Percentiles rank a stretch among this genome's conserved stretches.
These are phyloP conservation scores for Nidula niveotomentosa DNA, from an alignment of 1,284 basidiomycete species.

Conservation along the genomic window DNA sequence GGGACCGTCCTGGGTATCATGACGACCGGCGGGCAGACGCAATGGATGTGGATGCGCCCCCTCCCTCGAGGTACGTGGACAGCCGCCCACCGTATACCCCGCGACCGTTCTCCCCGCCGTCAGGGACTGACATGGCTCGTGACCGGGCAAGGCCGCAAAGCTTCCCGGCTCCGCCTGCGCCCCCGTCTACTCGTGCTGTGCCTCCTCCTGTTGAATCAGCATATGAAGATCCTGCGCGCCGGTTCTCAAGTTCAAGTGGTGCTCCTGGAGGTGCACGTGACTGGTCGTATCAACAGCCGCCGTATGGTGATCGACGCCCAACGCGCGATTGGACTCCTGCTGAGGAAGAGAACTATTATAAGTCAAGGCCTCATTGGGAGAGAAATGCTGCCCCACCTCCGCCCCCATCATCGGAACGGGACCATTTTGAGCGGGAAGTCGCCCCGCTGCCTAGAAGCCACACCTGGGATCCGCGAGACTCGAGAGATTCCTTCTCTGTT, in stretches of 20 bases:
- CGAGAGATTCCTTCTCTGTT: constrained; percentile 15
- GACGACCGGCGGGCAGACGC: constrained; percentile 26
- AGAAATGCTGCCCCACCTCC: constrained; percentile 6
- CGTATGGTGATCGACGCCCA: constrained; percentile 7
- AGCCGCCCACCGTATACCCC: constrained; percentile 22
- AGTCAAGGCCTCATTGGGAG: constrained; percentile 14
- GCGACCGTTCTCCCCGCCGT: constrained; percentile 24
- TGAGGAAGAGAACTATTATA: constrained; percentile 17
- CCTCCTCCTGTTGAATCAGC: constrained; percentile 9
- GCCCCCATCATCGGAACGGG: constrained; percentile 12
- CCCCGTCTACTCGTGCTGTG: neutral
- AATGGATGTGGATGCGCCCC: constrained; percentile 25
- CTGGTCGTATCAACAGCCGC: constrained; percentile 6
- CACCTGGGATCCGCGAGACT: constrained; percentile 12
- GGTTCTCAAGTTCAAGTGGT: neutral
- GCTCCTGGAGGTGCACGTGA: constrained; percentile 11
- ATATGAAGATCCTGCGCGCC: constrained; percentile 8
- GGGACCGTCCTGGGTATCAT: constrained; percentile 28
- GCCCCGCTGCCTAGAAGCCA: constrained; percentile 11
- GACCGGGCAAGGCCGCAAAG: constrained; percentile 18
- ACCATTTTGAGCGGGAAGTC: constrained; percentile 18
- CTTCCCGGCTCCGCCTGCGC: constrained; percentile 2
- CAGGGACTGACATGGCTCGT: constrained; percentile 24
- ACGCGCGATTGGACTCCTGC: constrained; percentile 10
- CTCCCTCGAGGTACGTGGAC: constrained; percentile 21